Percentiles rank a stretch among this genome's conserved stretches.
phyloP scores from a whole-genome alignment of 1,139 yeast species.

The Debaryomyces sp. region DNA sequence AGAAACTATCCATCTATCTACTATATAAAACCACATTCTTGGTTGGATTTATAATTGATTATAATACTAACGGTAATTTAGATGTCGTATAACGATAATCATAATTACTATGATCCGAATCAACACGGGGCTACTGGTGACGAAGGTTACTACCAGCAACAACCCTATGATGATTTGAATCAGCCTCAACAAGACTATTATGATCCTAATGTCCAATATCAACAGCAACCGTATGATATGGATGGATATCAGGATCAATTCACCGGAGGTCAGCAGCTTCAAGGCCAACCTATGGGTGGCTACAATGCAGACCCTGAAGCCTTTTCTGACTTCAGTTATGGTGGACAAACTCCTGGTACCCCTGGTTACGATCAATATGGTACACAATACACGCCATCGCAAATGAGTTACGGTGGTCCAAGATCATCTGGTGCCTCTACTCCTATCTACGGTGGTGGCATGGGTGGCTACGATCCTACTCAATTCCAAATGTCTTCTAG shows the following conservation, averaged over 20 bases:
- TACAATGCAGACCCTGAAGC: slow-evolving; percentile 70
- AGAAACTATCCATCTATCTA: slow-evolving; percentile 1
- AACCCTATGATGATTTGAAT: slow-evolving; percentile 39
- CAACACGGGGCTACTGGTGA: slow-evolving; percentile 38
- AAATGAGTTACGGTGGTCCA: slow-evolving; percentile 81
- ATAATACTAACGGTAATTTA: slow-evolving; percentile 27
- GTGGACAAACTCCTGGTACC: slow-evolving; percentile 69
- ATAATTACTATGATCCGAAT: slow-evolving; percentile 51
- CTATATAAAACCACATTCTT: background rate
- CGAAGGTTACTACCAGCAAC: slow-evolving; percentile 53
- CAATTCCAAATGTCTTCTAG: slow-evolving; percentile 61
- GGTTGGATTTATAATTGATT: background rate
- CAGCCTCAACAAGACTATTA: slow-evolving; percentile 42
- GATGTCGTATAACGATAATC: slow-evolving; percentile 58
- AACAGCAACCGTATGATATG: slow-evolving; percentile 52
- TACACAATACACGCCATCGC: slow-evolving; percentile 79
- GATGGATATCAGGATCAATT: slow-evolving; percentile 50
- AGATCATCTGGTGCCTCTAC: slow-evolving; percentile 95
- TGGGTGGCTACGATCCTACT: slow-evolving; percentile 63
- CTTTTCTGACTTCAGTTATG: slow-evolving; percentile 76
- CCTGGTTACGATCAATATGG: slow-evolving; percentile 77
- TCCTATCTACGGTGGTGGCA: slow-evolving; percentile 82
- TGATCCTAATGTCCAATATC: slow-evolving; percentile 56
- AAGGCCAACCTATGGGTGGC: slow-evolving; percentile 51
- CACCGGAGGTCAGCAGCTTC: slow-evolving; percentile 31